These are phyloP conservation scores for Sindora glabra DNA, from an alignment of 306 rosid genomes.

Conservation along the genomic window DNA sequence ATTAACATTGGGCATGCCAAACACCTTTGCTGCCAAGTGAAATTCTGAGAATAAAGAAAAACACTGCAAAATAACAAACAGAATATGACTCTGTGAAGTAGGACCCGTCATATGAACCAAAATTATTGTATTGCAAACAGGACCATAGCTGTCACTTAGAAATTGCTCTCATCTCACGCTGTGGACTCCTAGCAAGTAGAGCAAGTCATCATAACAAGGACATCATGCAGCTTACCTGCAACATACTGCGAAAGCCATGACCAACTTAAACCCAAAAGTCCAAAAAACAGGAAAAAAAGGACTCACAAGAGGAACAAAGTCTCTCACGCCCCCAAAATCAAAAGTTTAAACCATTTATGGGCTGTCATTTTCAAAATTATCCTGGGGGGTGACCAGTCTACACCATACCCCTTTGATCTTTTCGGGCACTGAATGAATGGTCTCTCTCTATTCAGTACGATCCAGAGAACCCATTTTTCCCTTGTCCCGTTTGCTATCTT, in stretches of 20 bases:
- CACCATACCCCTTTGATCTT: slow-evolving; percentile 14
- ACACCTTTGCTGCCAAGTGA: no score
- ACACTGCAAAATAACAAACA: slow-evolving; percentile 13
- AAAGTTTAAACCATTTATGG: slow-evolving; percentile 18
- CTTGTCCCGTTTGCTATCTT: slow-evolving; percentile 12
- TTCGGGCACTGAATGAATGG: slow-evolving; percentile 2
- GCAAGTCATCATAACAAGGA: slow-evolving; percentile 27
- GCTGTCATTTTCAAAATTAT: slow-evolving; percentile 15
- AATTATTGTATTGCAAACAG: slow-evolving; percentile 25
- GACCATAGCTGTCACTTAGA: slow-evolving; percentile 34
- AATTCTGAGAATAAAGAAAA: no score
- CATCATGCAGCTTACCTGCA: slow-evolving; percentile 28
- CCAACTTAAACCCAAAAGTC: slow-evolving; percentile 22
- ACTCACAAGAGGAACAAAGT: slow-evolving; percentile 34
- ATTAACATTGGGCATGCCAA: no score
- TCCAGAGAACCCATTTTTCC: slow-evolving; percentile 8
- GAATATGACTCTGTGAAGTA: slow-evolving; percentile 26
- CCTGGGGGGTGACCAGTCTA: no score
- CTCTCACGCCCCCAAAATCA: slow-evolving; percentile 10
- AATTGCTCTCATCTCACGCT: slow-evolving; percentile 15
- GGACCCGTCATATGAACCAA: slow-evolving; percentile 21
- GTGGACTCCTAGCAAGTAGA: slow-evolving; percentile 13
- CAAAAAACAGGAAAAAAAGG: slow-evolving; percentile 27
- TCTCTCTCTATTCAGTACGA: slow-evolving; percentile 9
- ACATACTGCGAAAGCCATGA: slow-evolving; percentile 24